Evolutionary conservation across 805 yeast species (phyloP).

Genomic region (Maudiozyma bulderi): DNA sequence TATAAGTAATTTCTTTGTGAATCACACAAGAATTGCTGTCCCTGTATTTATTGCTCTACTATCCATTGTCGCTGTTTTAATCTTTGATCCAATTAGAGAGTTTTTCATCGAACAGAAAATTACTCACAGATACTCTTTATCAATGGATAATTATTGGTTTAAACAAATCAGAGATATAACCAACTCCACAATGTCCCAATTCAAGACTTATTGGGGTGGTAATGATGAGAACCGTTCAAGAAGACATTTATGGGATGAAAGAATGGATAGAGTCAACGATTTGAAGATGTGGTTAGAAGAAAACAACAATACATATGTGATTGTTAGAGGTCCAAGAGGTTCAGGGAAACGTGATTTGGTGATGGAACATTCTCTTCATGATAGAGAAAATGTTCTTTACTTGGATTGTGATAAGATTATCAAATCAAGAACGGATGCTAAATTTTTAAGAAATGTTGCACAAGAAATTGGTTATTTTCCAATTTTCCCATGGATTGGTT

Average conservation of each 20-base stretch:
- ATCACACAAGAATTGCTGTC: slow-evolving; percentile 74
- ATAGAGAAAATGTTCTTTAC: slow-evolving; percentile 51
- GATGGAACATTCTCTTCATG: slow-evolving; percentile 51
- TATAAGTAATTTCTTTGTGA: slow-evolving; percentile 47
- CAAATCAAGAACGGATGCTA: slow-evolving; percentile 65
- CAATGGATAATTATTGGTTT: slow-evolving; percentile 33
- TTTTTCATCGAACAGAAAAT: slow-evolving; percentile 69
- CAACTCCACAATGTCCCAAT: slow-evolving; percentile 30
- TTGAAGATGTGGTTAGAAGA: slow-evolving; percentile 75
- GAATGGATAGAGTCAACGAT: slow-evolving; percentile 58
- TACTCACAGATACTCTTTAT: slow-evolving; percentile 46
- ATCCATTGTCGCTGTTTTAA: slow-evolving; percentile 71
- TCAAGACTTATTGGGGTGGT: slow-evolving; percentile 29
- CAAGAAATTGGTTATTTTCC: slow-evolving; percentile 84
- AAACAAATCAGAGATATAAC: slow-evolving; percentile 31
- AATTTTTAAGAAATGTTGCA: slow-evolving; percentile 59
- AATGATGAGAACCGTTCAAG: slow-evolving; percentile 22
- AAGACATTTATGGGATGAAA: slow-evolving; percentile 54
- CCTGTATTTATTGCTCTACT: slow-evolving; percentile 71
- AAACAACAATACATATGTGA: slow-evolving; percentile 81
- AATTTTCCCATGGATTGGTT: slow-evolving; percentile 84
- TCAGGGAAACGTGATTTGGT: slow-evolving; percentile 85
- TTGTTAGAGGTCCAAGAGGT: slow-evolving; percentile 88
- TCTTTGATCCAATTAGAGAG: slow-evolving; percentile 90
- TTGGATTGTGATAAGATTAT: slow-evolving; percentile 72